Evolutionary conservation across 23 red algal species (phyloP), one percentile per base, ranked within the genome.

Genomic region (Gracilaria domingensis): DNA sequence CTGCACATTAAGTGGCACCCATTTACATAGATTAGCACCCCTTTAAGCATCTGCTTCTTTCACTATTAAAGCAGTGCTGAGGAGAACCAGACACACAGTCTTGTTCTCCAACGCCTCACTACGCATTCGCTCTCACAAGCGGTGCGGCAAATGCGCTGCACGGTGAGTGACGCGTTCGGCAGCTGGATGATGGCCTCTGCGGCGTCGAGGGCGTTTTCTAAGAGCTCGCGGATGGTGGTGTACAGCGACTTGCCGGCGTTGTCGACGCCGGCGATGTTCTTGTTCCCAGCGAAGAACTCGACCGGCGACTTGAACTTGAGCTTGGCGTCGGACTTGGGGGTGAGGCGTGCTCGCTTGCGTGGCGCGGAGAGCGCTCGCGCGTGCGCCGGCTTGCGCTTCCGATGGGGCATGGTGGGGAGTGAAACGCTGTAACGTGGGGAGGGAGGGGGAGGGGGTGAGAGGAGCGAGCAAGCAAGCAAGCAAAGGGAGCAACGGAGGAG

Each of bases 261-360:
- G 76, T 98, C 95, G 70, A 98, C 94, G 49, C 95, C 95, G 36
- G 95, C 95, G 66, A 98, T 98, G 81, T 98, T 98, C 80, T 98
- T 98, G 92, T 98, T 98, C 55, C 95, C 95, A 14, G 95, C 95
- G 75, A 98, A 98, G 69, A 98, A 98, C 81, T 98, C 91, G 25
- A 91, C 95, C 8, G 95, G 95, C 39, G 95, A 94, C 82, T 91
- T 90, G 73, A 96, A 92, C 66, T 88, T 92, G 34, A 96, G 89
- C 60, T 87, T 91, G 7, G 84, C 40, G 29, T 86, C 56, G 13
- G 76, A 23, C 28, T 16, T 17, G 26, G 37, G 28, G 25, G n/a
- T n/a, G n/a, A 30, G 11, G 75, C 75, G 75, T 14, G 34, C 12
- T 6, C 75, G 75, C 34, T 51, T 80, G 65, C 26, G 65, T 29